A percentile compares a stretch with the other conserved stretches of the same genome.
Conservation (phyloP, 441 rosid species). For the Gossypium lobatum region DNA sequence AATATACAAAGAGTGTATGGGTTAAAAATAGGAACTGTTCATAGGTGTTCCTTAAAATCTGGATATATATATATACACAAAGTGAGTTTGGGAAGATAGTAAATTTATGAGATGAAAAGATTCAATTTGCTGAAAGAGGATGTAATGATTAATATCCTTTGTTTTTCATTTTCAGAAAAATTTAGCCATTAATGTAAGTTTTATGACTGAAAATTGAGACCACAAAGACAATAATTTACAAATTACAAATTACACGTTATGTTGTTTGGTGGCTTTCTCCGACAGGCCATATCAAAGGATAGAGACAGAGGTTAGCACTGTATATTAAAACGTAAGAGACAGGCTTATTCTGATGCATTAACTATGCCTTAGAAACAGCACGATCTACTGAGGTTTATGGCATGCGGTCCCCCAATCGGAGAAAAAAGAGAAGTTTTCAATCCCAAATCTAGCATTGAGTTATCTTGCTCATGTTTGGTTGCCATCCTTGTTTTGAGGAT, state of each 20-base stretch:
- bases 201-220: neutral
- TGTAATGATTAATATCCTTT: neutral
- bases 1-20: neutral
- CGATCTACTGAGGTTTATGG: neutral
- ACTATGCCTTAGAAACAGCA: neutral
- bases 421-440: neutral
- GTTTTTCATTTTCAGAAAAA: neutral
- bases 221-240: neutral
- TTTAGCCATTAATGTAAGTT: neutral
- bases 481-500: neutral
- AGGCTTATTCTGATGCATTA: neutral
- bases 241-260: no score
- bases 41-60: neutral
- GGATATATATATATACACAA: neutral
- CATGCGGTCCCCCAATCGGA: neutral
- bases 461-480: neutral
- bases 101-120: neutral
- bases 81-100: slow-evolving; percentile 1
- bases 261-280: no score
- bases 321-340: neutral
- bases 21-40: neutral
- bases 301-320: no score
- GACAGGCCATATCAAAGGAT: no score
- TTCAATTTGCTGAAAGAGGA: neutral
- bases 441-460: neutral